A percentile compares a stretch with the other conserved stretches of the same genome.
These are phyloP conservation scores for Neonectria faginata DNA, from an alignment of 2,329 filamentous ascomycete species.

Conservation along the genomic window DNA sequence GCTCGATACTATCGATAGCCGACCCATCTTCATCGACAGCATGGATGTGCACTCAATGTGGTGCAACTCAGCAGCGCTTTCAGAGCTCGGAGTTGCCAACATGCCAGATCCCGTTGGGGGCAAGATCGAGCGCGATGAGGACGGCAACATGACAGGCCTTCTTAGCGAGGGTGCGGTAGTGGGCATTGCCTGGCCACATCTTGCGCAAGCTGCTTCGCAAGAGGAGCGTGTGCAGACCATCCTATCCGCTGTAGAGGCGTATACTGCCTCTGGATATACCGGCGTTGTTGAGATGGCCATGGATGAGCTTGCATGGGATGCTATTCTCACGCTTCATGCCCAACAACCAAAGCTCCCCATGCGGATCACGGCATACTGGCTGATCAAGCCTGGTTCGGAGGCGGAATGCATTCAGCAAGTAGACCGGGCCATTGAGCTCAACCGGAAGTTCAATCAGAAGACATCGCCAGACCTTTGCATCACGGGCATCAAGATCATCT, in stretches of 20 bases:
- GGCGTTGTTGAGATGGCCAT: conserved; percentile 62
- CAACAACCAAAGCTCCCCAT: conserved; percentile 49
- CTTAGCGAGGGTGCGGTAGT: conserved; percentile 56
- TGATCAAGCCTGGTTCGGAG: conserved; percentile 52
- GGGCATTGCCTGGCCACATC: conserved; percentile 56
- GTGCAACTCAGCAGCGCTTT: conserved; percentile 64
- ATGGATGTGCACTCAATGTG: conserved; percentile 68
- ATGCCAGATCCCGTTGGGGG: conserved; percentile 56
- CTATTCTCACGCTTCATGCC: conserved; percentile 47
- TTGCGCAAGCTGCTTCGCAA: conserved; percentile 51
- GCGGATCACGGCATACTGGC: conserved; percentile 58
- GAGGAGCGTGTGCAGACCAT: conserved; percentile 54
- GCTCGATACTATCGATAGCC: conserved; percentile 63
- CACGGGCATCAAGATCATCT: conserved; percentile 71
- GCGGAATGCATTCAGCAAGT: conserved; percentile 53
- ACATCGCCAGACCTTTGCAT: conserved; percentile 56
- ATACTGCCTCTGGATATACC: conserved; percentile 56
- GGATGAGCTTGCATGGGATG: conserved; percentile 58
- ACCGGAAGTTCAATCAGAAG: conserved; percentile 48
- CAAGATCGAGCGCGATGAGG: conserved; percentile 54
- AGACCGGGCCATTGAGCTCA: conserved; percentile 53
- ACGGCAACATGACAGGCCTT: conserved; percentile 55
- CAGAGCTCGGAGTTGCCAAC: conserved; percentile 50
- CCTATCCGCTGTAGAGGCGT: conserved; percentile 52
- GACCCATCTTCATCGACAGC: conserved; percentile 67